Evolutionary conservation across 2,329 filamentous ascomycete genomes (phyloP).

Genomic region (Thielaviopsis punctulata): DNA sequence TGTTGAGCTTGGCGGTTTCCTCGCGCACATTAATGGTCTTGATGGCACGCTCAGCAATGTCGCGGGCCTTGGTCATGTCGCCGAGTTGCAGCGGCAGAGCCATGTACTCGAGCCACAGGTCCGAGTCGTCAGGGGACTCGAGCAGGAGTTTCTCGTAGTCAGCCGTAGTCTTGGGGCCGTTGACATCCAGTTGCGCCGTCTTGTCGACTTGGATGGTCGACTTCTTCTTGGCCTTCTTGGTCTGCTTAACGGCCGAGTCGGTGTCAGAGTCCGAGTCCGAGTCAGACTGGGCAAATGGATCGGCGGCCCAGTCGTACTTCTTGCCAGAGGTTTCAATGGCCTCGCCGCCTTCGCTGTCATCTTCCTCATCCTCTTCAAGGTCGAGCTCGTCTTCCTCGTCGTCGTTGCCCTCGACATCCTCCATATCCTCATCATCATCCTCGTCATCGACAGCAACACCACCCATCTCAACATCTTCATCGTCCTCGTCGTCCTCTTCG

Average conservation of each 20-base stretch:
- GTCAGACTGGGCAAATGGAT: conserved; percentile 44
- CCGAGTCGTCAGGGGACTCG: conserved; percentile 81
- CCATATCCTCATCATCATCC: conserved; percentile 25
- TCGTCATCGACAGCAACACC: conserved; percentile 21
- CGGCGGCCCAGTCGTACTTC: conserved; percentile 79
- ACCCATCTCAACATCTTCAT: conserved; percentile 32
- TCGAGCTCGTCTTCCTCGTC: conserved; percentile 21
- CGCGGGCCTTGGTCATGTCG: conserved; percentile 73
- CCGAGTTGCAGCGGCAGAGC: conserved; percentile 91
- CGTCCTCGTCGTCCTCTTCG: conserved; percentile 30
- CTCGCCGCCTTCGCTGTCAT: conserved; percentile 21
- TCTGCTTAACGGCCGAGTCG: conserved; percentile 49
- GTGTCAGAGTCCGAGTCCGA: conserved; percentile 26
- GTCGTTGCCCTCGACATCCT: conserved; percentile 23
- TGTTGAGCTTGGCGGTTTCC: conserved; percentile 80
- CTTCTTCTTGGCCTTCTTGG: conserved; percentile 32
- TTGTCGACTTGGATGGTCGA: conserved; percentile 68
- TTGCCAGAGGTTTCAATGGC: conserved; percentile 37
- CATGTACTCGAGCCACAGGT: conserved; percentile 95
- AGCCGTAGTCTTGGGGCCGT: conserved; percentile 74
- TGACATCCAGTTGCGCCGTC: conserved; percentile 77
- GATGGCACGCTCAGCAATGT: conserved; percentile 78
- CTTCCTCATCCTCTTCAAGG: conserved; percentile 25
- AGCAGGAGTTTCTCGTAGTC: conserved; percentile 91
- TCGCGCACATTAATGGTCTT: conserved; percentile 82